phyloP scores from a whole-genome alignment of 257 asterid species.

The Striga asiatica region DNA sequence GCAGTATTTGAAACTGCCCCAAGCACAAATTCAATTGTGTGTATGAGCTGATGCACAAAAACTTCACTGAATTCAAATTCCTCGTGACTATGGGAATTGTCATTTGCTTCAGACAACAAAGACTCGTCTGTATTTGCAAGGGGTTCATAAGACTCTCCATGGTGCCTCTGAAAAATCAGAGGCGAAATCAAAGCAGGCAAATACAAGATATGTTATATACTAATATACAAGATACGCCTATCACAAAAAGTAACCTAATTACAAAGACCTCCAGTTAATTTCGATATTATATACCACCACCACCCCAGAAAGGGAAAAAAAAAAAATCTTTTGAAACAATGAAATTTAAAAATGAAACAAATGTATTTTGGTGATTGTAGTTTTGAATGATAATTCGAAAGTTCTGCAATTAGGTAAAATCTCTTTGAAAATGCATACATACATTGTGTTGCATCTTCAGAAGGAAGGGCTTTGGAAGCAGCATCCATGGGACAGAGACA shows the following conservation, averaged over 20 bases:
- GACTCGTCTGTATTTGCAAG: conserved; percentile 74
- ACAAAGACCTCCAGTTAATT: background rate
- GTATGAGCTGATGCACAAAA: conserved; percentile 93
- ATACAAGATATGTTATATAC: background rate
- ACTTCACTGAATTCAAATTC: conserved; percentile 96
- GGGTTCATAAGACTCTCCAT: conserved; percentile 63
- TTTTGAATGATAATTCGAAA: background rate
- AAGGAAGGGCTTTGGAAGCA: conserved; percentile 90
- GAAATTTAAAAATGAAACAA: background rate
- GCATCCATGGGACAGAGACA: conserved; percentile 97
- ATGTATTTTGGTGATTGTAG: background rate
- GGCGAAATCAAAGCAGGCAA: background rate
- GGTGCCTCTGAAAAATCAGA: conserved; percentile 64
- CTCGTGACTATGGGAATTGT: conserved; percentile 71
- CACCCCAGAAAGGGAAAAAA: background rate
- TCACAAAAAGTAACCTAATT: background rate
- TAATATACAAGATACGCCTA: background rate
- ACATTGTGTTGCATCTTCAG: conserved; percentile 66
- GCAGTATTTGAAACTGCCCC: conserved; percentile 99
- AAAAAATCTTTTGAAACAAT: background rate
- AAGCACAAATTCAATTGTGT: conserved; percentile 94
- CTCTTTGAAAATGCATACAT: conserved; percentile 35
- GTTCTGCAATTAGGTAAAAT: conserved; percentile 1
- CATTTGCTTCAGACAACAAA: conserved; percentile 51
- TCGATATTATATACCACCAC: background rate